Evolutionary conservation across 192 early-diverging fungal species (phyloP).

Genomic region (Podila verticillata): DNA sequence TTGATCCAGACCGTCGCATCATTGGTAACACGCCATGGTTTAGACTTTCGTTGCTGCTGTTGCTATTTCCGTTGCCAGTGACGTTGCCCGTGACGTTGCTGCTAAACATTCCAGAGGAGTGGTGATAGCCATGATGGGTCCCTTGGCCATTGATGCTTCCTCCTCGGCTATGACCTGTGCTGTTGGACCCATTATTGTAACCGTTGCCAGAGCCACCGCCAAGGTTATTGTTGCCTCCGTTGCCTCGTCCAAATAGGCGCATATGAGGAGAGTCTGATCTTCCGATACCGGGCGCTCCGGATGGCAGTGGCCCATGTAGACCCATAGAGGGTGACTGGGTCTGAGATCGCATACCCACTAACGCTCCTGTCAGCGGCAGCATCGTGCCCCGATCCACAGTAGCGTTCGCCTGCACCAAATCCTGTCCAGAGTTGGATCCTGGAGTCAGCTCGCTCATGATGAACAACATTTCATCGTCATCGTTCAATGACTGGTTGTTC

Average conservation of each 20-base stretch:
- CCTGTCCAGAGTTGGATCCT: constrained; percentile 23
- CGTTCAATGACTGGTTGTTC: constrained; percentile 31
- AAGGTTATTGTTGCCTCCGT: not conserved
- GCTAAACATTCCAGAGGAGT: not conserved
- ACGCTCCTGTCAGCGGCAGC: constrained; percentile 24
- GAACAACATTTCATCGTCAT: constrained; percentile 50
- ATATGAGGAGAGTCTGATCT: constrained; percentile 19
- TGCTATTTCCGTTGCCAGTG: not conserved
- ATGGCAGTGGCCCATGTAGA: constrained; percentile 1
- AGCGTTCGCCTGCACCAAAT: not conserved
- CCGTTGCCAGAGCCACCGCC: not conserved
- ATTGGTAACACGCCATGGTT: not conserved
- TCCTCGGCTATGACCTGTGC: not conserved
- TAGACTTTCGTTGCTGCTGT: constrained; percentile 2
- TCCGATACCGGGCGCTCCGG: not conserved
- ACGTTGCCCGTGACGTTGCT: too few species aligned
- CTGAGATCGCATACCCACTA: constrained; percentile 38
- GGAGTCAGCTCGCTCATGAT: constrained; percentile 48
- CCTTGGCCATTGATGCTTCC: not conserved
- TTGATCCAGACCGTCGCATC: constrained; percentile 4
- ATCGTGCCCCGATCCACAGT: constrained; percentile 4
- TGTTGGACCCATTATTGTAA: not conserved
- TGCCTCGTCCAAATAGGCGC: constrained; percentile 31
- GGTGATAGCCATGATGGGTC: not conserved
- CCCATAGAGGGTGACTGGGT: constrained; percentile 34